Base-by-base conservation (phyloP, 441 rosid species). In the Melastoma candidum region DNA sequence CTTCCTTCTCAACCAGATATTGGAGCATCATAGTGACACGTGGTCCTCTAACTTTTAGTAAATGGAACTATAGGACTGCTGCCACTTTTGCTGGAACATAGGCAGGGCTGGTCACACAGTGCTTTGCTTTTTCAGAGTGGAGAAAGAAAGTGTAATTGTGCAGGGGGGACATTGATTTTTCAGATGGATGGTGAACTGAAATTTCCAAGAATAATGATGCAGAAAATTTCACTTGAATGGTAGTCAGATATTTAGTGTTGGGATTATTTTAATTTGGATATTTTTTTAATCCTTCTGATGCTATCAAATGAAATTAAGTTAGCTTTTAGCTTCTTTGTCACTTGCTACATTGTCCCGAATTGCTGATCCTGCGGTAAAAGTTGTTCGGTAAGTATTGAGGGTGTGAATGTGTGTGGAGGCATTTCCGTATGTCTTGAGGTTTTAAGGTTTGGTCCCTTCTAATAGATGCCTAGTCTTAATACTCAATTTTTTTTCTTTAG, bases 261-360 rank as follows among this genome's bases (percentile, higher is more conserved):
- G 6, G 13, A 44, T 45, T 49, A 41, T 36, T 41, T 49, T 58
- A 48, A 48, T 39, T 41, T 43, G 12, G 25, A 26, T 58, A 32
- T 58, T 47, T 58, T 58, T 22, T 46, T 17, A 48, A 22, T 58
- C 36, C 62, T 58, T 58, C 43, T 25, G 48, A 47, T 58, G 48
- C 62, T 54, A 48, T 52, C 48, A 32, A 48, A 41, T 49, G 10
- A 14, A 24, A 44, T 39, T 41, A 39, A 49, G 62, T 58, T 48
- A 58, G 62, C 49, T 36, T 6, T 49, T 12, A 25, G 47, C 54
- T 49, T 58, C 32, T 44, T 27, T 27, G 12, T 12, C 12, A 52
- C 46, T 52, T 22, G 14, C 11, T 52, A 14, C 26, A 26, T 10
- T 26, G 14, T 45, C 36, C 11, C 26, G 13, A 29, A 26, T 44